Conservation (phyloP, 768 basidiomycete genomes). For the Pholiota conissans region DNA sequence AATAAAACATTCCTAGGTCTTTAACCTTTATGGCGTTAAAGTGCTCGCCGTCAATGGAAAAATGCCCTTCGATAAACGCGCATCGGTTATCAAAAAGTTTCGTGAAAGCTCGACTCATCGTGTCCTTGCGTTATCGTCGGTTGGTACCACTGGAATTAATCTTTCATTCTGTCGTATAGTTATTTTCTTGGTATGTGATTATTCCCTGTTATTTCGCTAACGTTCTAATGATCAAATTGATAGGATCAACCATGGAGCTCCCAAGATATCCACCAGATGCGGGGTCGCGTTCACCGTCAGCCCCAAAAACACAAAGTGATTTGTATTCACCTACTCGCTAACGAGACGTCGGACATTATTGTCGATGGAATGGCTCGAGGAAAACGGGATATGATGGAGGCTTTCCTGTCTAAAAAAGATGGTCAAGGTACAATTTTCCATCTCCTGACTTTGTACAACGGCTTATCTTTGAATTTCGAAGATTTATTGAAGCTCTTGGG, state of each 20-base stretch:
- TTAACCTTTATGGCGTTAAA: constrained; percentile 10
- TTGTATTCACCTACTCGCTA: constrained; percentile 21
- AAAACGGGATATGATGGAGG: constrained; percentile 25
- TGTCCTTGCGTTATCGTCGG: constrained; percentile 12
- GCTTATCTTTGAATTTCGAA: too few species aligned
- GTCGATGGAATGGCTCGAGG: constrained; percentile 18
- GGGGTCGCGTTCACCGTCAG: constrained; percentile 24
- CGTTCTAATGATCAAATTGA: neutral
- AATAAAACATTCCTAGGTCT: constrained; percentile 2
- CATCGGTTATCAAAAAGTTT: constrained; percentile 5
- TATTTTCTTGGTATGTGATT: constrained; percentile 4
- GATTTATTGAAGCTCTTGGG: too few species aligned
- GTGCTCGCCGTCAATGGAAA: constrained; percentile 10
- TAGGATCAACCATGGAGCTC: constrained; percentile 29
- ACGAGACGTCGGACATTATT: constrained; percentile 23
- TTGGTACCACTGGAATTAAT: constrained; percentile 18
- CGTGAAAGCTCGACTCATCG: neutral
- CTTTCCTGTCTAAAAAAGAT: constrained; percentile 14
- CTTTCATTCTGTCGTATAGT: neutral
- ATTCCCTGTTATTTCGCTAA: neutral
- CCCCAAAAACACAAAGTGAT: constrained; percentile 22
- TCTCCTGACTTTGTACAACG: too few species aligned
- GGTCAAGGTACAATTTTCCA: constrained; percentile 4
- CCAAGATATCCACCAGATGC: constrained; percentile 24
- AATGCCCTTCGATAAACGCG: constrained; percentile 7